Evolutionary conservation across 495 filamentous ascomycete species (phyloP).

Genomic region (Tuber melanosporum): DNA sequence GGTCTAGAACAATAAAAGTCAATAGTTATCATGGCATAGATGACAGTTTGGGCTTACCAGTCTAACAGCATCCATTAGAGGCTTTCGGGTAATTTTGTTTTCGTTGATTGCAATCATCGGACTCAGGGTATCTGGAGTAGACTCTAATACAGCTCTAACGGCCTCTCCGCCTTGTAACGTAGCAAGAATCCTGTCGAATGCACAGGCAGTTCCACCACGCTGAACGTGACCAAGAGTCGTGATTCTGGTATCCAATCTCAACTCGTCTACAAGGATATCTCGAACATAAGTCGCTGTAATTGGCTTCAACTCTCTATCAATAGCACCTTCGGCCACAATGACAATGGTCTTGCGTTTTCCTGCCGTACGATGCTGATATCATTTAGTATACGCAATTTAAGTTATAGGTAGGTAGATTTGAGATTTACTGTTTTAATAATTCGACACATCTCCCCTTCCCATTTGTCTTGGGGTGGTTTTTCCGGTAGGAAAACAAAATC

Average conservation of each 20-base stretch:
- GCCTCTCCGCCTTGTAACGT: constrained; percentile 95
- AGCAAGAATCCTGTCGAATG: constrained; percentile 88
- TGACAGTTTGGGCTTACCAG: constrained; percentile 16
- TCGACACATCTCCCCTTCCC: constrained; percentile 82
- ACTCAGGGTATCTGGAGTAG: constrained; percentile 79
- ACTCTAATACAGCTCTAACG: constrained; percentile 90
- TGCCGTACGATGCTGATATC: constrained; percentile 67
- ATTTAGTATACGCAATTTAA: constrained; percentile 42
- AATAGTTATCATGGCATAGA: neutral
- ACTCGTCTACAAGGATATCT: constrained; percentile 70
- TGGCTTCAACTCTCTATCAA: constrained; percentile 76
- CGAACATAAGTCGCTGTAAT: constrained; percentile 76
- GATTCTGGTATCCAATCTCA: constrained; percentile 78
- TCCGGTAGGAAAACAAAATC: constrained; percentile 98
- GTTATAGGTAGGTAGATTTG: neutral
- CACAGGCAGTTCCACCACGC: constrained; percentile 81
- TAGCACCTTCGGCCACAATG: constrained; percentile 92
- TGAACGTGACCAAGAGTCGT: constrained; percentile 96
- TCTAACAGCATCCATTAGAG: constrained; percentile 78
- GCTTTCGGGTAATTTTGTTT: constrained; percentile 91
- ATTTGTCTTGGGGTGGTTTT: constrained; percentile 79
- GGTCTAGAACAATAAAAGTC: constrained; percentile 49
- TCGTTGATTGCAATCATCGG: constrained; percentile 93
- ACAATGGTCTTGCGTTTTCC: constrained; percentile 98
- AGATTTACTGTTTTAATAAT: constrained; percentile 66